Conservation (phyloP, 208 protist genomes). For the Spongospora subterranea region DNA sequence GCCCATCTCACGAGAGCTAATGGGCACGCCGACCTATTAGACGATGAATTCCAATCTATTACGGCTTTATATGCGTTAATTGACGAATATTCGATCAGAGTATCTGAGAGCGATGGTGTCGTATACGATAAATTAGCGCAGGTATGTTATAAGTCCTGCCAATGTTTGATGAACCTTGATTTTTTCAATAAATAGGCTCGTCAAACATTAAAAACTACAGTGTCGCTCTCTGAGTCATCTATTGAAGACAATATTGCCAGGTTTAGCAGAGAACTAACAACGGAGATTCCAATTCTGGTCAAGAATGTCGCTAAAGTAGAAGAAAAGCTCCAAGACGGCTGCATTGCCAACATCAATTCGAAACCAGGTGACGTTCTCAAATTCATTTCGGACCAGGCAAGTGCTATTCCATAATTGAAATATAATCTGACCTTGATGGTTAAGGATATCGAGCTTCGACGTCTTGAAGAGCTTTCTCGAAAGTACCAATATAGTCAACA, state of each 20-base stretch:
- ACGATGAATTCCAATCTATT: constrained; percentile 45
- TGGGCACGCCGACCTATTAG: constrained; percentile 13
- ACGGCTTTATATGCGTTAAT: neutral
- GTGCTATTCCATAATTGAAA: neutral
- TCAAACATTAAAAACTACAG: constrained; percentile 36
- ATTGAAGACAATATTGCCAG: constrained; percentile 44
- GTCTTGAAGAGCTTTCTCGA: neutral
- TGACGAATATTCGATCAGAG: neutral
- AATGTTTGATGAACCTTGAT: neutral
- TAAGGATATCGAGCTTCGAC: neutral
- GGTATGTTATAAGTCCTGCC: neutral
- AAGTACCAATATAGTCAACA: constrained; percentile 49
- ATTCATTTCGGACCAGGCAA: neutral
- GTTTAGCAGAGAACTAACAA: neutral
- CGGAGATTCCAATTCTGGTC: constrained; percentile 43
- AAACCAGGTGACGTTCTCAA: neutral
- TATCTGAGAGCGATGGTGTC: constrained; percentile 9
- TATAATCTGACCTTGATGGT: neutral
- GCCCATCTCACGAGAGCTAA: constrained; percentile 38
- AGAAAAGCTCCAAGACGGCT: neutral
- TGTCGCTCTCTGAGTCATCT: constrained; percentile 2
- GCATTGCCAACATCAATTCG: neutral
- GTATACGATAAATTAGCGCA: constrained; percentile 45
- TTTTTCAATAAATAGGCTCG: neutral
- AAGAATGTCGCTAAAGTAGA: constrained; percentile 30